Evolutionary conservation across 2,329 filamentous ascomycete species (phyloP).

Genomic region (Fusarium robinianum): DNA sequence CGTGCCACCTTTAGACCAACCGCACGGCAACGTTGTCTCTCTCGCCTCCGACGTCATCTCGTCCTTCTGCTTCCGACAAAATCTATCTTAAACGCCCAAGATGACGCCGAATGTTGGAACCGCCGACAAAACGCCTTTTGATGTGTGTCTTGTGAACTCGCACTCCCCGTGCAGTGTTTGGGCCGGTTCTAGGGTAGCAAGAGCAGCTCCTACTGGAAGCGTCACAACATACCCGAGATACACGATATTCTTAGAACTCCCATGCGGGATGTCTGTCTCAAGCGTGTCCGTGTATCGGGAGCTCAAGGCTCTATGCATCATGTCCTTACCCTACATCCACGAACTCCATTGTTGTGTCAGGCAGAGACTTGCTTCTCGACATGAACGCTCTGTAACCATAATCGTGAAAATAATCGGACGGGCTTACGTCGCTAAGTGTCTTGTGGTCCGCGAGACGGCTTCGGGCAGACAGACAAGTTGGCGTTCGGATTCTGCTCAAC

Average conservation of each 20-base stretch:
- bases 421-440: too few species aligned
- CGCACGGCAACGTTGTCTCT: conserved; percentile 5
- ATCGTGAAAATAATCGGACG: too few species aligned
- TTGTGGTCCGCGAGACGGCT: too few species aligned
- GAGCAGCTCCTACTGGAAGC: conserved; percentile 3
- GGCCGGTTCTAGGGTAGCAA: not conserved
- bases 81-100: conserved; percentile 1
- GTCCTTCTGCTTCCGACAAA: not conserved
- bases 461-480: too few species aligned
- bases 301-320: conserved; percentile 15
- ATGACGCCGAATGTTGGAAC: not conserved
- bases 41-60: conserved; percentile 1
- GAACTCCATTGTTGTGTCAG: not conserved
- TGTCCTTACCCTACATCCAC: conserved; percentile 1
- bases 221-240: conserved; percentile 21
- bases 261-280: too few species aligned
- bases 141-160: too few species aligned
- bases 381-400: not conserved
- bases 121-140: not conserved
- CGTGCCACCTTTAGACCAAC: not conserved
- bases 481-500: too few species aligned
- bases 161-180: too few species aligned
- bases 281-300: conserved; percentile 14
- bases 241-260: conserved; percentile 1
- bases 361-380: conserved; percentile 3